Conservation (phyloP, 768 basidiomycete genomes). For the Leccinum truebloodii region DNA sequence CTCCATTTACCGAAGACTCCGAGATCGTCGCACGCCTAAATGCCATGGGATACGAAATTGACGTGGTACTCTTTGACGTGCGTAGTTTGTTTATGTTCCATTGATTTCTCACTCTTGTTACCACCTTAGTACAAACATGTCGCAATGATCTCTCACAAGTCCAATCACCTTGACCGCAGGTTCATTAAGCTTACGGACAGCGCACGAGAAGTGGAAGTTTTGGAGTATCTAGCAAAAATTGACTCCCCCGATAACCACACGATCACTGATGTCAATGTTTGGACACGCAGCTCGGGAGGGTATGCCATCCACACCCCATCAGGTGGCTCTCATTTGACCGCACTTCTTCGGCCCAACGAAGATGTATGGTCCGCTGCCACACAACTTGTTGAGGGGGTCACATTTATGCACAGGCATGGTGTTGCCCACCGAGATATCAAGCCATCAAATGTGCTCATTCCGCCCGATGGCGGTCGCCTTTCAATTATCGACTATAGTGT, state of each 20-base stretch:
- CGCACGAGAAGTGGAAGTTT: background rate
- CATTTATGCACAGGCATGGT: background rate
- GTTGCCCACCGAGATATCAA: background rate
- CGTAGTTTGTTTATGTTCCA: background rate
- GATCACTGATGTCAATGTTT: background rate
- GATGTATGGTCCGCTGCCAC: background rate
- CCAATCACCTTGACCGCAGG: background rate
- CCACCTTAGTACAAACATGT: background rate
- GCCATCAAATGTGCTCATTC: background rate
- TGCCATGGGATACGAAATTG: background rate
- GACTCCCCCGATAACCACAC: background rate
- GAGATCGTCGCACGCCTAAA: background rate
- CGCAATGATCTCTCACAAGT: background rate
- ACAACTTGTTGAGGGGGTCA: background rate
- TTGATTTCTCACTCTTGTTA: background rate
- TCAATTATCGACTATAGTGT: background rate
- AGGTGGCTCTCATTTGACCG: background rate
- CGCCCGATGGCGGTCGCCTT: background rate
- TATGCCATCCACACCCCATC: background rate
- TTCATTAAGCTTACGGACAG: background rate
- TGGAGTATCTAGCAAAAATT: background rate
- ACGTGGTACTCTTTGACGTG: background rate
- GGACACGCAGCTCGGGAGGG: background rate
- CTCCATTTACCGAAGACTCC: no score
- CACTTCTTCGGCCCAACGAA: background rate